phyloP scores from a whole-genome alignment of 345 rosid genomes.

The Arabidopsis arenosa region DNA sequence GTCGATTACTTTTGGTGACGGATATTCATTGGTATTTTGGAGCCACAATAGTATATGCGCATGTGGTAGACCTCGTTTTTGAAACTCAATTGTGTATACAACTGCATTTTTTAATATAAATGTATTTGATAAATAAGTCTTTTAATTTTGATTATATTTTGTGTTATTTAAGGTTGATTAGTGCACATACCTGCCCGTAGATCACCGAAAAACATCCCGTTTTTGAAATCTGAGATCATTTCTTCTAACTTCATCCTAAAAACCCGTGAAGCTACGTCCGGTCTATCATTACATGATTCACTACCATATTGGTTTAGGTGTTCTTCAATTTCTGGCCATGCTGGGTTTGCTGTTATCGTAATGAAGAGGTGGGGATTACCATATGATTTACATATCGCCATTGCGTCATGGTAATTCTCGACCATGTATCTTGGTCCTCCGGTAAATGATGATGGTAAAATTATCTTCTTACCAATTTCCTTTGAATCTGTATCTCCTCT shows the following conservation, averaged over 20 bases:
- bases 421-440: conserved; percentile 1
- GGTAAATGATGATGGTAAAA: not conserved
- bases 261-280: not conserved
- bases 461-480: not conserved
- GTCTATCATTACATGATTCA: not conserved
- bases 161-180: too few species aligned
- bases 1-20: too few species aligned
- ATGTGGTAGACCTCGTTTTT: not conserved
- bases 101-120: too few species aligned
- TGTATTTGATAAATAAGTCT: too few species aligned
- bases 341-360: not conserved
- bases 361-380: not conserved
- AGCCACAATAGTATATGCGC: not conserved
- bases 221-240: too few species aligned
- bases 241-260: not conserved
- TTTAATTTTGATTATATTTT: too few species aligned
- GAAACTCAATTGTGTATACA: too few species aligned
- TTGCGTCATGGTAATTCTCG: not conserved
- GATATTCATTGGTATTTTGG: too few species aligned
- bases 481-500: not conserved
- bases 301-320: not conserved
- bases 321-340: not conserved
- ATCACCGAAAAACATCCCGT: too few species aligned
- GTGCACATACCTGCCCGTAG: too few species aligned
- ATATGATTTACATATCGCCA: not conserved